Evolutionary conservation across 2,329 filamentous ascomycete genomes (phyloP).

Genomic region (Diplodia scrobiculata): DNA sequence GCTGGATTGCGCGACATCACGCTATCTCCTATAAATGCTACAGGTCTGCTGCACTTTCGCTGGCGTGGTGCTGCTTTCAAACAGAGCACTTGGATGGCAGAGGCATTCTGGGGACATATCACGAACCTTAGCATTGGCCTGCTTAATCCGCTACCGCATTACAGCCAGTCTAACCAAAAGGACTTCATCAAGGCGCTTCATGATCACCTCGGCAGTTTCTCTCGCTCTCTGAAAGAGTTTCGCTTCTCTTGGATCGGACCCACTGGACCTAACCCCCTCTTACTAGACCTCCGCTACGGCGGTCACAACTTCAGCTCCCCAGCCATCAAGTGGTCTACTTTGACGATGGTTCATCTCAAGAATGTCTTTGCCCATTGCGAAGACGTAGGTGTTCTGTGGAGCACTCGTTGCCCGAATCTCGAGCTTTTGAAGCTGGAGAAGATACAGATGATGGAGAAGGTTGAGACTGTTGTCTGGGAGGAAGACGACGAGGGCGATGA

Average conservation of each 20-base stretch:
- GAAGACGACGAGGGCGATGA: not conserved
- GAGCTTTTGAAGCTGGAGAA: not conserved
- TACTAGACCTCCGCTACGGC: constrained; percentile 13
- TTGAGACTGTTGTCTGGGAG: constrained; percentile 1
- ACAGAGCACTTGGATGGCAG: not conserved
- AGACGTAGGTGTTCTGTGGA: not conserved
- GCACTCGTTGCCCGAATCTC: not conserved
- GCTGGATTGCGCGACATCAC: not conserved
- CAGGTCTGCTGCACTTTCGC: constrained; percentile 10
- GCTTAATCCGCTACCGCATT: constrained; percentile 12
- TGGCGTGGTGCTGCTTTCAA: constrained; percentile 11
- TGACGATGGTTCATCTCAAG: not conserved
- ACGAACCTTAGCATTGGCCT: constrained; percentile 7
- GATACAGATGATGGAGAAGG: not conserved
- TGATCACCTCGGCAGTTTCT: constrained; percentile 23
- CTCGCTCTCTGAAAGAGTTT: constrained; percentile 2
- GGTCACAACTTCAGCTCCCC: constrained; percentile 12
- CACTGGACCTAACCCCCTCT: constrained; percentile 21
- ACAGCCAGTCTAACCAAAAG: not conserved
- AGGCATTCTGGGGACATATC: constrained; percentile 10
- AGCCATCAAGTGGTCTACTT: constrained; percentile 1
- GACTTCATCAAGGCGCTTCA: constrained; percentile 25
- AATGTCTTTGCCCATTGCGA: not conserved
- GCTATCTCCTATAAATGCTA: constrained; percentile 21
- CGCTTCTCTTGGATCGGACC: constrained; percentile 19